These are phyloP conservation scores for Russula olivacea DNA, from an alignment of 768 basidiomycete genomes.

Conservation along the genomic window DNA sequence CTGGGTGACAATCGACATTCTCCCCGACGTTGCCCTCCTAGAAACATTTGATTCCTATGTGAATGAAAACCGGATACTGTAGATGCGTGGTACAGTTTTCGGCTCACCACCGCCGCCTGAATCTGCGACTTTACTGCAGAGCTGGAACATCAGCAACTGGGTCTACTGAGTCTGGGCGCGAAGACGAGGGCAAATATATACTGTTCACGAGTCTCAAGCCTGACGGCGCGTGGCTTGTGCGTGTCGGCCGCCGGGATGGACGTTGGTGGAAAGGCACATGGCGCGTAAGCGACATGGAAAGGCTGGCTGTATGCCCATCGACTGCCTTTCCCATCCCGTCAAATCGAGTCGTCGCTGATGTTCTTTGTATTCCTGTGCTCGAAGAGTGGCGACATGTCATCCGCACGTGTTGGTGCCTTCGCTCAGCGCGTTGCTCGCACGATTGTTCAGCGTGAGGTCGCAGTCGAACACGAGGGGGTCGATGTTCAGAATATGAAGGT, in stretches of 20 bases:
- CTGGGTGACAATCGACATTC: too few relatives aligned
- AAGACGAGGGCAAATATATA: not conserved
- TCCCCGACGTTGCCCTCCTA: too few relatives aligned
- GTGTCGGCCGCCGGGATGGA: conserved; percentile 12
- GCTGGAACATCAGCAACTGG: too few relatives aligned
- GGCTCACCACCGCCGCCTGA: too few relatives aligned
- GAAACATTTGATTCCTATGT: too few relatives aligned
- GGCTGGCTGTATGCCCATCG: not conserved
- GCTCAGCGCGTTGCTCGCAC: conserved; percentile 7
- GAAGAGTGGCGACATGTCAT: not conserved
- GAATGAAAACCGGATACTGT: too few relatives aligned
- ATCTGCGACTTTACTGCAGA: too few relatives aligned
- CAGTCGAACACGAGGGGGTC: not conserved
- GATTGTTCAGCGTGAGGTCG: conserved; percentile 3
- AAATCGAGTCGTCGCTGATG: not conserved
- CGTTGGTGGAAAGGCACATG: conserved; percentile 20
- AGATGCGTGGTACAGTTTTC: too few relatives aligned
- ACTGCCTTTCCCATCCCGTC: too few relatives aligned
- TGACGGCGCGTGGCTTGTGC: conserved; percentile 16
- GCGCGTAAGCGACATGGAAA: conserved; percentile 6
- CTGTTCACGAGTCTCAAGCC: conserved; percentile 10
- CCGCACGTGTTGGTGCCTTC: not conserved
- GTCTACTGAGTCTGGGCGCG: not conserved
- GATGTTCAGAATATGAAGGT: too few relatives aligned
- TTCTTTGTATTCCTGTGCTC: not conserved